Conservation (phyloP, 352 stramenopile genomes). For the Globisporangium parvum region DNA sequence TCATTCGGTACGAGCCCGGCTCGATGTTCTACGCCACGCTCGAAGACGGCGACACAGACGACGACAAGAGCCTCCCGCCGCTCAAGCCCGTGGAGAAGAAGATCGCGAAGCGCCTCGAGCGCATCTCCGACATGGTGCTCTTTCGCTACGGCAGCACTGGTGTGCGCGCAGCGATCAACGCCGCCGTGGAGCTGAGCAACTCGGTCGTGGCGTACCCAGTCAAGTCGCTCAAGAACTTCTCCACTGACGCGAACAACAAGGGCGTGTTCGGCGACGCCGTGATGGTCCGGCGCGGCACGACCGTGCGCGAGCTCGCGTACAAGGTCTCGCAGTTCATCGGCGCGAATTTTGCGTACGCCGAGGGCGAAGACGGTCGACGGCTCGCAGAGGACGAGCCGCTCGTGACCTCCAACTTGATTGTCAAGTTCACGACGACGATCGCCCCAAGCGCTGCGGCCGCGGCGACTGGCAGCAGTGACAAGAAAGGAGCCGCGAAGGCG, state of each 20-base stretch:
- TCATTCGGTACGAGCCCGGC: constrained; percentile 82
- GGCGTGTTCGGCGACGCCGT: constrained; percentile 76
- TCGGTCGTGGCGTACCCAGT: constrained; percentile 82
- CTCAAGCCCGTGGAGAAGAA: constrained; percentile 77
- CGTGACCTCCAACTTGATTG: constrained; percentile 49
- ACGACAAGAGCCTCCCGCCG: constrained; percentile 20
- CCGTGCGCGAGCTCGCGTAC: constrained; percentile 70
- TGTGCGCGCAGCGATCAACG: constrained; percentile 83
- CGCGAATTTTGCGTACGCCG: constrained; percentile 72
- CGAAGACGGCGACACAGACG: constrained; percentile 43
- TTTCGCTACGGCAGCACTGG: constrained; percentile 86
- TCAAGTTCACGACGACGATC: constrained; percentile 74
- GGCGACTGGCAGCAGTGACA: constrained; percentile 20
- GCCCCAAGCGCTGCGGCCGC: constrained; percentile 19
- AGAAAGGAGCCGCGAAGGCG: constrained; percentile 26
- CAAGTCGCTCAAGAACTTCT: constrained; percentile 84
- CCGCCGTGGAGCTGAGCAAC: constrained; percentile 75
- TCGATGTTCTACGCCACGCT: constrained; percentile 82
- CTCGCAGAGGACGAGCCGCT: constrained; percentile 72
- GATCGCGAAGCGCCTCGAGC: constrained; percentile 71
- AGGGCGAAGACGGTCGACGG: constrained; percentile 72
- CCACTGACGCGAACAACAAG: constrained; percentile 55
- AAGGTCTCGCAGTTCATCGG: constrained; percentile 63
- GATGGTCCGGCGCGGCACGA: constrained; percentile 68
- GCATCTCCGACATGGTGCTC: constrained; percentile 88